Conservation (phyloP, 148 eudicot genomes). For the Rhododendron mucronatum region DNA sequence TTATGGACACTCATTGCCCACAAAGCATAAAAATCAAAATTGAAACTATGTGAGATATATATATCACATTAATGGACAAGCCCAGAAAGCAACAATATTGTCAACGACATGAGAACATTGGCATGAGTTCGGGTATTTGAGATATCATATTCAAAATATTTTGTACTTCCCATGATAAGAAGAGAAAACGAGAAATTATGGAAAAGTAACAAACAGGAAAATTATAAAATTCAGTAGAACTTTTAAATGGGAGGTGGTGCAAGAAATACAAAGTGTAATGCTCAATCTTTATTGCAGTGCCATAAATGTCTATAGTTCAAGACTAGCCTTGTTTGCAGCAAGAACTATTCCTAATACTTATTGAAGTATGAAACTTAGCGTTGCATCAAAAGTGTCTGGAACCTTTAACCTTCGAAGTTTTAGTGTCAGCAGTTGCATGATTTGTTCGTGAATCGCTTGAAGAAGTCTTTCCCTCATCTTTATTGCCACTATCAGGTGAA, state of each 20-base stretch:
- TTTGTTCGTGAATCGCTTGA: background rate
- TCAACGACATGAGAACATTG: too few species aligned
- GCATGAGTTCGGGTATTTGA: too few species aligned
- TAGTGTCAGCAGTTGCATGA: background rate
- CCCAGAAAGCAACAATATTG: too few species aligned
- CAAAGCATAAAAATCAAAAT: too few species aligned
- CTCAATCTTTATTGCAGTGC: background rate
- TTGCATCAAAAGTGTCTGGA: background rate
- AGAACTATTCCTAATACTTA: background rate
- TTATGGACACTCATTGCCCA: too few species aligned
- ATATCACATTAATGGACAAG: too few species aligned
- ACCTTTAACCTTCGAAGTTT: background rate
- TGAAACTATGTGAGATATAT: too few species aligned
- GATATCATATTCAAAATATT: too few species aligned
- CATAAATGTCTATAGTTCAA: background rate
- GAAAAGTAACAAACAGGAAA: too few species aligned
- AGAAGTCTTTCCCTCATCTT: conserved; percentile 13
- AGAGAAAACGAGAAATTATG: too few species aligned
- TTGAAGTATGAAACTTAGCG: background rate
- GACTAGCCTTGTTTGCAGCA: background rate
- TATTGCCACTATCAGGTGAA: background rate
- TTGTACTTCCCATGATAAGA: too few species aligned
- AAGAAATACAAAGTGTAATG: background rate
- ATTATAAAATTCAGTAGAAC: background rate
- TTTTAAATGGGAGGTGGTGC: background rate